These are phyloP conservation scores for Vitis rotundifolia DNA, from an alignment of 164 flowering plant species.

Conservation along the genomic window DNA sequence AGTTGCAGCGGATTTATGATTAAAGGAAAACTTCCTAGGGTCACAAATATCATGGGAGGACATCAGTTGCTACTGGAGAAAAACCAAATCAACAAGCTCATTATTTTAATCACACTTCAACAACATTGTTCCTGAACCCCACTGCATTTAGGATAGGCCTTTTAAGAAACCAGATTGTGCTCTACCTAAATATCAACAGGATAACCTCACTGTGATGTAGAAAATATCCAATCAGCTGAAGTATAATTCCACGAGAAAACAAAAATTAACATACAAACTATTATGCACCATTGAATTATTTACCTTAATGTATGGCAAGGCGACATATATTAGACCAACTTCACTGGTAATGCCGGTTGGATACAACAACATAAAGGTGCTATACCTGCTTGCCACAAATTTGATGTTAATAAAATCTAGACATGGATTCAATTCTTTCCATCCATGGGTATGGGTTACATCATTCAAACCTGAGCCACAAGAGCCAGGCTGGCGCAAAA, in stretches of 20 bases:
- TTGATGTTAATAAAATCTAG: slow-evolving; percentile 12
- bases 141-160: not conserved
- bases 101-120: no score
- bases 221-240: not conserved
- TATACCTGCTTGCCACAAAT: slow-evolving; percentile 64
- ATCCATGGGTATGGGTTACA: slow-evolving; percentile 2
- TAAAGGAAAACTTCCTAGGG: not conserved
- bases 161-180: not conserved
- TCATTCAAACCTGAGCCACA: slow-evolving; percentile 82
- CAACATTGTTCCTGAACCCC: not conserved
- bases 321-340: slow-evolving; percentile 78
- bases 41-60: no score
- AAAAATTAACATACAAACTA: not conserved
- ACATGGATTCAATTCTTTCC: not conserved
- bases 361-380: slow-evolving; percentile 82
- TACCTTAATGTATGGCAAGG: slow-evolving; percentile 86
- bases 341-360: slow-evolving; percentile 88
- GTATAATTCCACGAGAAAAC: not conserved
- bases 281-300: not conserved
- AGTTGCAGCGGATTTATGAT: not conserved
- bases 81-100: no score
- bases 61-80: no score
- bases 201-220: not conserved
- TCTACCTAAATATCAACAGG: not conserved
- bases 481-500: slow-evolving; percentile 80